Evolutionary conservation across 768 basidiomycete species (phyloP), one percentile per base, ranked within the genome.

Genomic region (Pisolithus marmoratus): DNA sequence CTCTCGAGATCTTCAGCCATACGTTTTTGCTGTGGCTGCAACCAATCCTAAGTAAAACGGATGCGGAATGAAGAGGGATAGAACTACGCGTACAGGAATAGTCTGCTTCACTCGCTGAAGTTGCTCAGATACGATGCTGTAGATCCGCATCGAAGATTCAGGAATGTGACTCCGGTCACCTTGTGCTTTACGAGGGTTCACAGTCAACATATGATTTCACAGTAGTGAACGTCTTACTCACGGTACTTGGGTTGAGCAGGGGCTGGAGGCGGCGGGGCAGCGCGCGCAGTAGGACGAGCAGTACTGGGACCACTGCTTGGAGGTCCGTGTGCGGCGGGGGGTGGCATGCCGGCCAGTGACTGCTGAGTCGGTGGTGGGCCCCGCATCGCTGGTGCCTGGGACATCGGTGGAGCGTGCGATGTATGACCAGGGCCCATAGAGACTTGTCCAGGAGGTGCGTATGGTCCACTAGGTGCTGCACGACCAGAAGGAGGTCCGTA

Each of bases 111-210:
- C 64, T 38, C 77, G 76, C 42, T 74, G 72, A 58, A 94, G 62
- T 51, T 87, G 83, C 43, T 75, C 75, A 20, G 75, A 75, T 37
- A 96, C 72, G 17, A 87, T 74, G 47, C 81, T 74, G 55, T 76
- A 93, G 46, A 88, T 82, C 1, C 86, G 83, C 51, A 74, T 67
- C 20, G 79, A 75, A 43, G 76, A 71, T 8, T 85, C 82, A 1
- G 93, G 87, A 48, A 97, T 96, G 66, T 97, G 95, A n/a, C 80
- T 82, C 24, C 94, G 79, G 65, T 98, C 95, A 50, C 95, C 94
- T 48, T 84, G 77, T 40, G 94, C 93, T 95, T 63, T 14, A 63
- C 51, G 24, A 53, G 49, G 48, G 26, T 17, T 38, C 19, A 24
- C 36, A 22, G 60, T 40, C 22, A 48, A 24, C 19, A 36, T 20